phyloP scores from a whole-genome alignment of 257 asterid species.

The Solanum peruvianum region DNA sequence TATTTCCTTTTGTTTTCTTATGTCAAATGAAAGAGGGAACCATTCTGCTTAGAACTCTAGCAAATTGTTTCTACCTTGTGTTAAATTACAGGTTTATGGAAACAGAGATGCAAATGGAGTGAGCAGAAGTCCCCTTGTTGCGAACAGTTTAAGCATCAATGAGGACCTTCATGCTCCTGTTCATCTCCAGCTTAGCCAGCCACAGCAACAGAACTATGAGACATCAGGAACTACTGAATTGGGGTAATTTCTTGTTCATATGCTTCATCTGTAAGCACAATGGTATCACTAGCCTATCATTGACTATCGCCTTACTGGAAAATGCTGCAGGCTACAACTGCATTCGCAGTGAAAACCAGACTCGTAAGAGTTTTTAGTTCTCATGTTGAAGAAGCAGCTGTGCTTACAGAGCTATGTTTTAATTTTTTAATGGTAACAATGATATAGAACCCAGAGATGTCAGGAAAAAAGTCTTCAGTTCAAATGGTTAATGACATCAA shows the following conservation, averaged over 20 bases:
- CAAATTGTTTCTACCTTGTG: neutral
- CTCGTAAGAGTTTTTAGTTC: slow-evolving; percentile 4
- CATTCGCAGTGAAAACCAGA: slow-evolving; percentile 11
- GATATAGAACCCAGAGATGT: neutral
- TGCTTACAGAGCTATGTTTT: neutral
- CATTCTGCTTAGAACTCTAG: neutral
- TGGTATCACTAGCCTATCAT: neutral
- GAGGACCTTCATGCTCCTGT: slow-evolving; percentile 43
- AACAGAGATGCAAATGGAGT: slow-evolving; percentile 28
- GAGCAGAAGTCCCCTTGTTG: slow-evolving; percentile 19
- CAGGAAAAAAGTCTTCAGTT: neutral
- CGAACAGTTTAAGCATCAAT: slow-evolving; percentile 25
- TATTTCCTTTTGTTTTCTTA: neutral
- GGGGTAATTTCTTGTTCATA: slow-evolving; percentile 29
- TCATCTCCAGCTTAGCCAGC: slow-evolving; percentile 75
- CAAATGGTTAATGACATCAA: neutral
- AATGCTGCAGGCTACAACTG: slow-evolving; percentile 30
- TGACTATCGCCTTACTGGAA: neutral
- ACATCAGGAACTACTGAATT: slow-evolving; percentile 19
- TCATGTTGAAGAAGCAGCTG: neutral
- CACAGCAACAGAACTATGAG: slow-evolving; percentile 40
- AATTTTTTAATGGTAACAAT: neutral
- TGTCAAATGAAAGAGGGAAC: neutral
- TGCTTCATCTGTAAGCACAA: neutral
- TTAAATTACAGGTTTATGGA: slow-evolving; percentile 39